Base-by-base conservation (phyloP, 352 stramenopile species). In the Phytophthora rubi region DNA sequence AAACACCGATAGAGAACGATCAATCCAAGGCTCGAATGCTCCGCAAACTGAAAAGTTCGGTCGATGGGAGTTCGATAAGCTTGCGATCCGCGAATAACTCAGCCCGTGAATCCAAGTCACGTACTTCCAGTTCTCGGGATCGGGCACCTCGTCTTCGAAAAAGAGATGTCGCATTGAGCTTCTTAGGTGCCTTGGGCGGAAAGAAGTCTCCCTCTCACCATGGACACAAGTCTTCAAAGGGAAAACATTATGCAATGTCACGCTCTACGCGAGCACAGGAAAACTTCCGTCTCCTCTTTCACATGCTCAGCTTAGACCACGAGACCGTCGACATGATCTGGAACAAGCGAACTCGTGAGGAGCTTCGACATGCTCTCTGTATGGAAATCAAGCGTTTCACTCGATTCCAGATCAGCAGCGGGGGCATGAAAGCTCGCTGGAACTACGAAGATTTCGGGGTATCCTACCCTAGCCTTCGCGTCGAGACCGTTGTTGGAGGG, bases 381-480 rank as follows among this genome's bases (percentile, higher is more conserved):
- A 59, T 75, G 21, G 91, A 94, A 65, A 93, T 98, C 61, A 79
- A 97, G 56, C 67, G 73, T 7, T 94, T 98, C 56, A 86, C 78
- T 6, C 79, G 90, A 44, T 91, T 94, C 18, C 85, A 93, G 54
- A 85, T 81, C 39, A 88, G 73, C n/a, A 73, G 79, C 16, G 85
- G 77, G 2, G 75, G 67, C 45, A 86, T 90, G 54, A 88, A 92
- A 59, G 88, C 96, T 33, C 80, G 94, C 15, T 99, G 97, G 97
- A 99, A 99, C 70, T 95, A 98, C 63, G 92, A 98, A 76, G 94
- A 99, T 75, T 99, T 99, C 61, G 67, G 59, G 13, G 92, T 99
- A 12, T 70, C 88, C 1, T 99, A 98, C 73, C 62, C 84, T 26
- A 98, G 89, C 32, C 75, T 99, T 6, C 71, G 77, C 12, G 75